These are phyloP conservation scores for Astrothelium macrocarpum DNA, from an alignment of 495 filamentous ascomycete species.

Conservation along the genomic window DNA sequence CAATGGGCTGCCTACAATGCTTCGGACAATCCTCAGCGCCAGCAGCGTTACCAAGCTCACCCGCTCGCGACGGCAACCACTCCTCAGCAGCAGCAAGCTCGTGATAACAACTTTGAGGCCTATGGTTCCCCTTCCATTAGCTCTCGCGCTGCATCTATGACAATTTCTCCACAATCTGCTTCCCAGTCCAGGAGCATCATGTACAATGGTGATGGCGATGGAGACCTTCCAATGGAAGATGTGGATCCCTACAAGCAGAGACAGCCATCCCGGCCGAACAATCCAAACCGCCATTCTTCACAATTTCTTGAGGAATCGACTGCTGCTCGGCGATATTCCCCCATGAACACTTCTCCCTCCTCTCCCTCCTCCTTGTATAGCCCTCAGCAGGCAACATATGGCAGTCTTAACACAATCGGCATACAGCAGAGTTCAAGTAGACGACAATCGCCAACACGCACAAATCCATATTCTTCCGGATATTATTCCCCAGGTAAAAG, in stretches of 20 bases:
- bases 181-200: conserved; percentile 21
- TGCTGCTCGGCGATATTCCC: conserved; percentile 85
- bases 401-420: background rate
- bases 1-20: conserved; percentile 7
- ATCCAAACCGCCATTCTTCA: conserved; percentile 50
- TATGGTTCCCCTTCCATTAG: conserved; percentile 26
- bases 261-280: conserved; percentile 65
- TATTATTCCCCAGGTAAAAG: conserved; percentile 29
- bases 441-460: conserved; percentile 52
- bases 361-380: conserved; percentile 49
- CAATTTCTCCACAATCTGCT: conserved; percentile 23
- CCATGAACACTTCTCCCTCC: conserved; percentile 72
- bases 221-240: conserved; percentile 87
- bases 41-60: conserved; percentile 10
- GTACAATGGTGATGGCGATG: conserved; percentile 59
- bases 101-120: conserved; percentile 22
- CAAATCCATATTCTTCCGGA: conserved; percentile 44
- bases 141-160: conserved; percentile 27
- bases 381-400: conserved; percentile 44
- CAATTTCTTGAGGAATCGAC: conserved; percentile 69
- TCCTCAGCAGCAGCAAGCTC: conserved; percentile 3
- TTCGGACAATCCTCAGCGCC: background rate
- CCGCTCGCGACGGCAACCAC: background rate
- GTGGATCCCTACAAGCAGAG: conserved; percentile 76
- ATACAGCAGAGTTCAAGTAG: conserved; percentile 22